Evolutionary conservation across 768 basidiomycete species (phyloP), one percentile per base, ranked within the genome.

Genomic region (Mycena floridula): DNA sequence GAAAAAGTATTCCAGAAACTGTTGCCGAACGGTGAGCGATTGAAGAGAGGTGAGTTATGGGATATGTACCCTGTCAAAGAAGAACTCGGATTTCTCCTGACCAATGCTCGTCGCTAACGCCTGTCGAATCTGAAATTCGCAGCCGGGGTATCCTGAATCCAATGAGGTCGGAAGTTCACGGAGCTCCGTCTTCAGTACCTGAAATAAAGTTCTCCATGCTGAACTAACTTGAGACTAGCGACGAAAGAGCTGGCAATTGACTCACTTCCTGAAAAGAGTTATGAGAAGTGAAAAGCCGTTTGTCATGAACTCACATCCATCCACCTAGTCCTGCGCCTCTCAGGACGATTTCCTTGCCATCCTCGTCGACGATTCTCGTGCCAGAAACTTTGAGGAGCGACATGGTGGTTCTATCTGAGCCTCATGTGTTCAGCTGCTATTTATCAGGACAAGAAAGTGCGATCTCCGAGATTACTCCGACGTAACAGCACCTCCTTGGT

Each of bases 1-100:
- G 69, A 90, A 92, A 68, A 90, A 91, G 58, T 89, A 81, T 59
- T 89, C 84, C 11, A 90, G 69, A 62, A 89, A 88, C 85, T 89
- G 49, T 37, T 27, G 12, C 13, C 21, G 27, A 32, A 37, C 3
- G 13, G 2, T 13, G 28, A 26, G 27, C 16, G 37, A 46, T 20
- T 11, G 23, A 40, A 7, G 43, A 21, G 2, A 23, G 24, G 37
- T 30, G 7, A 12, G 21, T 25, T 12, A 11, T 26, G n/a, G 20
- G 28, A 1, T 43, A 48, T 62, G 22, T 46, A 82, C 87, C 72
- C 85, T 87, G 72, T 91, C 85, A 56, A 90, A 92, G 71, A 89
- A 92, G 60, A 81, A 81, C 9, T 79, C 79, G 7, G 82, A 77
- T 59, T 86, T 84, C 37, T 74, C 73, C 40, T 72, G 47, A 0